Conservation (phyloP, 2,329 filamentous ascomycete genomes). For the Cercospora brassicicola region DNA sequence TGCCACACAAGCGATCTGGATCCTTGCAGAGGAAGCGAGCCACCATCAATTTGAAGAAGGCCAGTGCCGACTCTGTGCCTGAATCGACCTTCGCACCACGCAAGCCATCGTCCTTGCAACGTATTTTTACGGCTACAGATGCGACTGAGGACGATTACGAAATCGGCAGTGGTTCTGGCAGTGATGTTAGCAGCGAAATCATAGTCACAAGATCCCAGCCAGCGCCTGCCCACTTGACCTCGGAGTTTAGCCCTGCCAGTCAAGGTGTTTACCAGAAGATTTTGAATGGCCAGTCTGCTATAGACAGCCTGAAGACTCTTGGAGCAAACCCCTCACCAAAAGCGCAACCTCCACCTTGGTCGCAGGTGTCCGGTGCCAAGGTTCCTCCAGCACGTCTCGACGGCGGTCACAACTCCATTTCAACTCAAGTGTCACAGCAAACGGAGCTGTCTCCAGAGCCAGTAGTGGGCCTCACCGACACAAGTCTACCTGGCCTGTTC, state of each 20-base stretch:
- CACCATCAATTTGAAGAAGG: conserved; percentile 6
- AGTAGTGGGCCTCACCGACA: not conserved
- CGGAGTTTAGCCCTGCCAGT: conserved; percentile 3
- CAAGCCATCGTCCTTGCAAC: conserved; percentile 4
- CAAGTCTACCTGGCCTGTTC: not conserved
- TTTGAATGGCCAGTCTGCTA: not conserved
- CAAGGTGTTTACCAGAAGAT: not conserved
- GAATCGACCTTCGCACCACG: not conserved
- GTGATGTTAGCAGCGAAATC: conserved; percentile 1
- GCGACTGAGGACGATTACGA: not conserved
- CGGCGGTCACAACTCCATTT: not conserved
- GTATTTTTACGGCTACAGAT: not conserved
- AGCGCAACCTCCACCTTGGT: not conserved
- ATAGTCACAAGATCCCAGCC: not conserved
- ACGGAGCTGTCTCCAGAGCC: not conserved
- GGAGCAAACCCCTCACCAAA: not conserved
- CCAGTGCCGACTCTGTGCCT: not conserved
- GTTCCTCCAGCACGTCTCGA: not conserved
- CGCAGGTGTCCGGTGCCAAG: not conserved
- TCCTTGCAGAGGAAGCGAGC: conserved; percentile 1
- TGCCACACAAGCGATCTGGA: not conserved
- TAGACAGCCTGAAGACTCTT: not conserved
- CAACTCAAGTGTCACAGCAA: not conserved
- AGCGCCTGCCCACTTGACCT: not conserved
- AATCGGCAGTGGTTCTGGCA: not conserved